A percentile compares a stretch with the other conserved stretches of the same genome.
phyloP scores from a whole-genome alignment of 176 grass and related monocot genomes.

The Oryza australiensis region DNA sequence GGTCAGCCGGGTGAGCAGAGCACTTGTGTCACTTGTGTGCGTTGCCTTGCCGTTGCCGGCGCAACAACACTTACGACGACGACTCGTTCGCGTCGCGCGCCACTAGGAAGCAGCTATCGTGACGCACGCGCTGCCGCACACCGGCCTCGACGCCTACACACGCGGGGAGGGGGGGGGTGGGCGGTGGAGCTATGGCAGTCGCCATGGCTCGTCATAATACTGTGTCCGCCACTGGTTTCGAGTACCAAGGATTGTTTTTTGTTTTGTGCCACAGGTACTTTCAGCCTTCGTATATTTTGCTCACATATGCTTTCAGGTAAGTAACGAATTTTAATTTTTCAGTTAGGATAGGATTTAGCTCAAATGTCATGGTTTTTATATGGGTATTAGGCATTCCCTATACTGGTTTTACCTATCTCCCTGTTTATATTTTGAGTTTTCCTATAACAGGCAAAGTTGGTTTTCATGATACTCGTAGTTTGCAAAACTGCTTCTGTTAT shows the following conservation, averaged over 20 bases:
- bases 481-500: not conserved
- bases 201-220: no score
- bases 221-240: no score
- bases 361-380: not conserved
- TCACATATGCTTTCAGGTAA: not conserved
- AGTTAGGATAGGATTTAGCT: not conserved
- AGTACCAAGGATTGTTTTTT: not conserved
- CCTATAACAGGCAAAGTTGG: not conserved
- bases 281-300: not conserved
- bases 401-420: not conserved
- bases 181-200: no score
- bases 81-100: no score
- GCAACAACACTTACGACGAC: no score
- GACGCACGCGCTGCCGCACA: no score
- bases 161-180: no score
- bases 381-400: not conserved
- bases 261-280: not conserved
- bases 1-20: no score
- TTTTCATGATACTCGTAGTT: not conserved
- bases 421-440: not conserved
- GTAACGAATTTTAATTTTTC: not conserved
- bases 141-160: no score
- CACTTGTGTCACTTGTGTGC: no score
- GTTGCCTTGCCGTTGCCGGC: no score
- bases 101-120: no score